Base-by-base conservation (phyloP, 306 rosid species). In the Rubus parviflorus region DNA sequence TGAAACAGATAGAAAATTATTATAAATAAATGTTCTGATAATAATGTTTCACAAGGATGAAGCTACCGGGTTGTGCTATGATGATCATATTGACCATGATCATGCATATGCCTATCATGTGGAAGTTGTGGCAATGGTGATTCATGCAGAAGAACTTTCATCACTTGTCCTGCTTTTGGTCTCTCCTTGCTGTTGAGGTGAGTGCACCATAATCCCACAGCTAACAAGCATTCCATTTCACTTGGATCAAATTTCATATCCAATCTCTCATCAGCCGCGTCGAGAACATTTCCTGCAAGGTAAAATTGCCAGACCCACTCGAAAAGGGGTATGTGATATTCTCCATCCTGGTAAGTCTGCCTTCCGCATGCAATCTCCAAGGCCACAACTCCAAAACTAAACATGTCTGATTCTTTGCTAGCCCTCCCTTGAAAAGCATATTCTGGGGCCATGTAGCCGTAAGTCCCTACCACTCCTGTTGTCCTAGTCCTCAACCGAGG, bases 201-300 rank as follows among this genome's bases (percentile, higher is more conserved):
- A 17, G 85, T 84, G 14, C 89, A 86, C 87, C 89, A 88, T 14
- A 88, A 40, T 7, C 91, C 86, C 41, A 85, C 40, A 14, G 53
- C 73, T 7, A 83, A 76, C 77, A 88, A 83, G 40, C 85, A 49
- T 46, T 0, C 58, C 89, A 84, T 88, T 53, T 86, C 79, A 25
- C 47, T 42, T 47, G 2, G 72, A 65, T 82, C 68, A 64, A 16
- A 54, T 19, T 19, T 54, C 12, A 54, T 19, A n/a, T 2, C 61
- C 10, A 54, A 54, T n/a, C 61, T 83, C 82, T 6, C 85, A 64
- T 88, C 92, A 38, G 63, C 85, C 10, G 85, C 92, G 54, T 43
- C 23, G 41, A 81, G 8, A 60, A 86, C 2, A 41, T 80, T 72
- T 8, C 77, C 88, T 40, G 72, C 88, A 2, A 82, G 84, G 53